Conservation (phyloP, 192 early-diverging fungal genomes). For the Dispira simplex region DNA sequence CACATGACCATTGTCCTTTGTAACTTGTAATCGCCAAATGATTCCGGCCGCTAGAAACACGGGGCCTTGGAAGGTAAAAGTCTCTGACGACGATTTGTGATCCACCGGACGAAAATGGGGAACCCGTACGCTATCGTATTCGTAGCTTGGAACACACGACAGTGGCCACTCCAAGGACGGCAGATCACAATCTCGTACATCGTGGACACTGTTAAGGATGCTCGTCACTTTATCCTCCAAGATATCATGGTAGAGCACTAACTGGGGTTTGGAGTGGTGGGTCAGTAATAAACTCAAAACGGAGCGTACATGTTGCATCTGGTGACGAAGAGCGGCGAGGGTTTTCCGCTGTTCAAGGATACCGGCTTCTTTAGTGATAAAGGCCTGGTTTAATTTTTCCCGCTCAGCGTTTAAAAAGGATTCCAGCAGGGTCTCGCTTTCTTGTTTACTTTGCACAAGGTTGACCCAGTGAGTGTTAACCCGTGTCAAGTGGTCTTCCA, state of each 20-base stretch:
- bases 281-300: neutral
- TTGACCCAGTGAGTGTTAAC: too few relatives aligned
- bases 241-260: neutral
- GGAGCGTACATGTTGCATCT: neutral
- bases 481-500: too few relatives aligned
- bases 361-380: neutral
- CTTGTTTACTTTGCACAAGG: too few relatives aligned
- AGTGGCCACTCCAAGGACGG: neutral
- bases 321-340: neutral
- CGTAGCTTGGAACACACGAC: neutral
- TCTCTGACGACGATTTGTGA: neutral
- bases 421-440: too few relatives aligned
- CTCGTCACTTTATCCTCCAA: neutral
- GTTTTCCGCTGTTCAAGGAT: neutral
- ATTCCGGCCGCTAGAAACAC: slow-evolving; percentile 6
- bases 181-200: neutral
- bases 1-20: neutral
- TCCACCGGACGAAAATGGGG: neutral
- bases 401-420: neutral
- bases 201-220: neutral
- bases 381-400: neutral
- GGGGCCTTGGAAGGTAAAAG: neutral
- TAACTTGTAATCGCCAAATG: slow-evolving; percentile 2
- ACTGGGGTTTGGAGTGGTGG: neutral
- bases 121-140: slow-evolving; percentile 4